Percentiles rank a stretch among this genome's conserved stretches.
Conservation (phyloP, 2,329 filamentous ascomycete genomes). For the Penicillium sumatraense region DNA sequence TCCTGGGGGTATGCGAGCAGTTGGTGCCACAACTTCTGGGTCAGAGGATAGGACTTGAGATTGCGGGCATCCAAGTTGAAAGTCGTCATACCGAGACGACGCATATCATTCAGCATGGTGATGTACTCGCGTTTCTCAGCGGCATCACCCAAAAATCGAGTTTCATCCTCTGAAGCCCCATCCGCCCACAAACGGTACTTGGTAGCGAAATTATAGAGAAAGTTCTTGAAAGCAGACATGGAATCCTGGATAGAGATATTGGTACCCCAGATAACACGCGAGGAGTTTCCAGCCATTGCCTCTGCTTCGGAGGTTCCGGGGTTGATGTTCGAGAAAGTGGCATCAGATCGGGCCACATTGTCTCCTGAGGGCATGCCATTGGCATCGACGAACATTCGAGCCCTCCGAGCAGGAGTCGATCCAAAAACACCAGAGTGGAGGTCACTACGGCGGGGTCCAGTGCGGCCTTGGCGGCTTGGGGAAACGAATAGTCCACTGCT, state of each 20-base stretch:
- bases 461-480: conserved; percentile 55
- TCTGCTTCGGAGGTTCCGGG: conserved; percentile 93
- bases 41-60: conserved; percentile 89
- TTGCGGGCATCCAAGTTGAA: conserved; percentile 89
- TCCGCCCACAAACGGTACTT: conserved; percentile 94
- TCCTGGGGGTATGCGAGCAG: conserved; percentile 92
- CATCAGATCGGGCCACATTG: conserved; percentile 58
- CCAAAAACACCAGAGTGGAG: conserved; percentile 79
- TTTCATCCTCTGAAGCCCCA: conserved; percentile 78
- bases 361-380: conserved; percentile 63
- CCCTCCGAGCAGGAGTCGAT: conserved; percentile 55
- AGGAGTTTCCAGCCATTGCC: conserved; percentile 77
- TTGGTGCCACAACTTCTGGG: conserved; percentile 93
- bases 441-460: conserved; percentile 74
- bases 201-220: conserved; percentile 85
- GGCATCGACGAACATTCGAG: conserved; percentile 67
- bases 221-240: conserved; percentile 85
- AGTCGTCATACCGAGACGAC: conserved; percentile 79
- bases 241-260: conserved; percentile 93
- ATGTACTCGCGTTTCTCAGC: conserved; percentile 82
- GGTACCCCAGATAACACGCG: conserved; percentile 92
- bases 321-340: conserved; percentile 70
- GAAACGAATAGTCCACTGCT: conserved; percentile 87
- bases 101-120: conserved; percentile 86
- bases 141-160: conserved; percentile 66